phyloP scores from a whole-genome alignment of 257 asterid species.

The Leonotis leonurus region DNA sequence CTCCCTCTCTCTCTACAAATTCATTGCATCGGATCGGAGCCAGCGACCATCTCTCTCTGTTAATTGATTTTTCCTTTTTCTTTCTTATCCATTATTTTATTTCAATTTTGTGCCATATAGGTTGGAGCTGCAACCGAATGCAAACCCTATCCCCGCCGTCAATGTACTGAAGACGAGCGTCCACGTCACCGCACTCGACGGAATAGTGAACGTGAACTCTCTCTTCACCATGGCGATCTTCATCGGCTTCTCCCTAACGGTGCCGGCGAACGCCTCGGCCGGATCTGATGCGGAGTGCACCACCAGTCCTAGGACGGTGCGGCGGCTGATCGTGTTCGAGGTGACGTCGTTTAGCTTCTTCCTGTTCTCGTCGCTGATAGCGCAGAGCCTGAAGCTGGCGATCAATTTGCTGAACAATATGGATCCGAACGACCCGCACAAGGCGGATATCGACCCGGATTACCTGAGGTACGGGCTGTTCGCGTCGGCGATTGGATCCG shows the following conservation, averaged over 20 bases:
- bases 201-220: slow-evolving; percentile 46
- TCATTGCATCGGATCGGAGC: too few relatives aligned
- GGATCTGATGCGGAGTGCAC: slow-evolving; percentile 17
- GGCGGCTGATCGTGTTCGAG: slow-evolving; percentile 33
- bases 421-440: slow-evolving; percentile 25
- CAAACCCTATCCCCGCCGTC: too few relatives aligned
- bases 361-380: slow-evolving; percentile 47
- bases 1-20: background rate
- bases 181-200: slow-evolving; percentile 46
- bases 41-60: too few relatives aligned
- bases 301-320: slow-evolving; percentile 14
- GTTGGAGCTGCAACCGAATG: slow-evolving; percentile 20
- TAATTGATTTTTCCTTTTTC: too few relatives aligned
- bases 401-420: slow-evolving; percentile 33
- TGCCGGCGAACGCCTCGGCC: slow-evolving; percentile 22
- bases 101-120: background rate
- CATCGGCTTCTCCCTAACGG: slow-evolving; percentile 40
- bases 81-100: too few relatives aligned
- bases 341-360: slow-evolving; percentile 43
- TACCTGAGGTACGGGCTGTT: slow-evolving; percentile 25
- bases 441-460: slow-evolving; percentile 31
- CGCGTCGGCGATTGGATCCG: slow-evolving; percentile 35
- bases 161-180: slow-evolving; percentile 24
- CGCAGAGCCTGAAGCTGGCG: slow-evolving; percentile 38
- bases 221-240: slow-evolving; percentile 46